Evolutionary conservation across 371 early-diverging fungal species (phyloP).

Genomic region (Fennellomyces sp.): DNA sequence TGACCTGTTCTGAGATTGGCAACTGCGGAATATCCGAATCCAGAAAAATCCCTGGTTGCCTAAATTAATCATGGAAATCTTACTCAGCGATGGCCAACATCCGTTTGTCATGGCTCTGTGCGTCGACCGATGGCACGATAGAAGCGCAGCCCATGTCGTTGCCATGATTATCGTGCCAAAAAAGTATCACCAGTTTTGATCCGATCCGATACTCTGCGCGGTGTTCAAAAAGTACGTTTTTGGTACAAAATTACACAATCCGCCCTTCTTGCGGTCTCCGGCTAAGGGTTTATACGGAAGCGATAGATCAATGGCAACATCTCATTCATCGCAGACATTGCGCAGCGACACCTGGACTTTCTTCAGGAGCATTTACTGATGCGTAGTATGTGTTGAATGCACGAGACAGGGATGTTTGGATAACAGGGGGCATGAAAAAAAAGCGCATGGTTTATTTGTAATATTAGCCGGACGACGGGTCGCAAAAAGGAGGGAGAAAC

Average conservation of each 20-base stretch:
- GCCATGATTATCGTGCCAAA: too few species aligned
- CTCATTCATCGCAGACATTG: too few species aligned
- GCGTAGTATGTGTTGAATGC: too few species aligned
- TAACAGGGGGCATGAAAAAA: neutral
- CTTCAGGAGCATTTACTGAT: neutral
- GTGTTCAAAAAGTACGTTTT: neutral
- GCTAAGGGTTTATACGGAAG: slow-evolving; percentile 12
- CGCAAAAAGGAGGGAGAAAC: too few species aligned
- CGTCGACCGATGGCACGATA: too few species aligned
- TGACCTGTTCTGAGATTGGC: neutral
- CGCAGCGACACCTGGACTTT: too few species aligned
- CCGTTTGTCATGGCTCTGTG: neutral
- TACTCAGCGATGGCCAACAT: neutral
- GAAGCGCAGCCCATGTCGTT: too few species aligned
- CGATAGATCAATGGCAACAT: neutral
- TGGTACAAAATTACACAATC: neutral
- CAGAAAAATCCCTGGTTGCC: neutral
- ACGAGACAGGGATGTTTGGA: too few species aligned
- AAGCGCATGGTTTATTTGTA: neutral
- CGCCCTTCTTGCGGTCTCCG: neutral
- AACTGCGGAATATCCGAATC: neutral
- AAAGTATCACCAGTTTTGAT: neutral
- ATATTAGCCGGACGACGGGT: neutral
- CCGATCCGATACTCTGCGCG: neutral
- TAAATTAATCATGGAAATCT: too few species aligned